Conservation (phyloP, 352 stramenopile genomes). For the Phytophthora sansomeana region DNA sequence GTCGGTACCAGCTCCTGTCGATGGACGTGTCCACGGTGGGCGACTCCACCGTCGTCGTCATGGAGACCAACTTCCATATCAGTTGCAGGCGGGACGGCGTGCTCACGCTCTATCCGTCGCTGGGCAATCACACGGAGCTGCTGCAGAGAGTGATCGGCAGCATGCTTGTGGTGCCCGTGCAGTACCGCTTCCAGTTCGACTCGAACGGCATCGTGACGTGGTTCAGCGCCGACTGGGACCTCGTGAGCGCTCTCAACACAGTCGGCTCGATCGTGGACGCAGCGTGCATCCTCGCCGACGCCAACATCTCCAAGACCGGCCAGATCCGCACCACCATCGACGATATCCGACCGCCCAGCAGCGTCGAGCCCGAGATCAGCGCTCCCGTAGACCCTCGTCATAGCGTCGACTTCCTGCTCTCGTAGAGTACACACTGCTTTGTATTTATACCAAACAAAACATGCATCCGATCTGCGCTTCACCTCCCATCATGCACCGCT, state of each 20-base stretch:
- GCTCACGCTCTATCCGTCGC: slow-evolving; percentile 50
- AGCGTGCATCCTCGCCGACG: slow-evolving; percentile 45
- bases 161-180: slow-evolving; percentile 47
- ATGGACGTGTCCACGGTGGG: slow-evolving; percentile 42
- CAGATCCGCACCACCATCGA: slow-evolving; percentile 51
- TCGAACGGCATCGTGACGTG: slow-evolving; percentile 47
- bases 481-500: slow-evolving; percentile 16
- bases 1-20: slow-evolving; percentile 38
- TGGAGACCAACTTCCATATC: slow-evolving; percentile 51
- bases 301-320: slow-evolving; percentile 65
- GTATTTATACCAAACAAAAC: slow-evolving; percentile 31
- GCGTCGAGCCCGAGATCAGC: not conserved
- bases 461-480: slow-evolving; percentile 1
- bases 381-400: slow-evolving; percentile 36
- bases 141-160: slow-evolving; percentile 57
- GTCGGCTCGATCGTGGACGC: slow-evolving; percentile 59
- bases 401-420: slow-evolving; percentile 54
- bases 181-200: slow-evolving; percentile 69
- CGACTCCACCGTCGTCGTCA: slow-evolving; percentile 59
- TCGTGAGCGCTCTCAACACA: slow-evolving; percentile 49
- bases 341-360: slow-evolving; percentile 21
- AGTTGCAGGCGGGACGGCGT: slow-evolving; percentile 50
- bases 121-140: slow-evolving; percentile 49
- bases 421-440: slow-evolving; percentile 29
- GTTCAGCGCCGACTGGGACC: slow-evolving; percentile 70